Percentiles rank a stretch among this genome's conserved stretches.
These are phyloP conservation scores for Neurospora hispaniola DNA, from an alignment of 495 filamentous ascomycete species.

Conservation along the genomic window DNA sequence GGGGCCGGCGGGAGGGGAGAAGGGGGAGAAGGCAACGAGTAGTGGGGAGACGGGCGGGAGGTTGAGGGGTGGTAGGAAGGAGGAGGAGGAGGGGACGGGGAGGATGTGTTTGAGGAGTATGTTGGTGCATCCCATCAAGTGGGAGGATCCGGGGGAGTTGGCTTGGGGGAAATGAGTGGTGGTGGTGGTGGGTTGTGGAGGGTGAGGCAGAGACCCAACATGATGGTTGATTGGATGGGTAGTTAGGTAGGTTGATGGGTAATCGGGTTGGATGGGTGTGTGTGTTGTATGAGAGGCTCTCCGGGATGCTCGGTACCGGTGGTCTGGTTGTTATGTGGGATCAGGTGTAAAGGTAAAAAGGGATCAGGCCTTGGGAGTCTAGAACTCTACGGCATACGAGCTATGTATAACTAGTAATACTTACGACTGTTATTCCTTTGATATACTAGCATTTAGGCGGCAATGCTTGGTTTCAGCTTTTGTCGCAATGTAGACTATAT, in stretches of 20 bases:
- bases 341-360: neutral
- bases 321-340: neutral
- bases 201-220: neutral
- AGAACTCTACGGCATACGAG: neutral
- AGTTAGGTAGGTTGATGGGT: too few relatives aligned
- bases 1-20: conserved; percentile 8
- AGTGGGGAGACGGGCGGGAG: conserved; percentile 35
- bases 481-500: neutral
- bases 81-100: conserved; percentile 52
- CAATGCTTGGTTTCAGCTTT: neutral
- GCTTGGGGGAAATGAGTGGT: conserved; percentile 7
- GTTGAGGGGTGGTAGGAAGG: conserved; percentile 57
- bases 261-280: neutral
- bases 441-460: neutral
- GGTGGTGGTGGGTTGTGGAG: too few relatives aligned
- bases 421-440: neutral
- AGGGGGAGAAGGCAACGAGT: conserved; percentile 59
- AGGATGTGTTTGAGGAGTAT: conserved; percentile 84
- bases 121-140: conserved; percentile 89
- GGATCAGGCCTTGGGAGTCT: neutral
- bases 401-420: neutral
- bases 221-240: neutral
- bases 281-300: neutral
- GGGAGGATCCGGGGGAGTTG: conserved; percentile 34
- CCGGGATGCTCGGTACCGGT: neutral